Conservation (phyloP, 139 green algal genomes). For the Haematococcus sp. region DNA sequence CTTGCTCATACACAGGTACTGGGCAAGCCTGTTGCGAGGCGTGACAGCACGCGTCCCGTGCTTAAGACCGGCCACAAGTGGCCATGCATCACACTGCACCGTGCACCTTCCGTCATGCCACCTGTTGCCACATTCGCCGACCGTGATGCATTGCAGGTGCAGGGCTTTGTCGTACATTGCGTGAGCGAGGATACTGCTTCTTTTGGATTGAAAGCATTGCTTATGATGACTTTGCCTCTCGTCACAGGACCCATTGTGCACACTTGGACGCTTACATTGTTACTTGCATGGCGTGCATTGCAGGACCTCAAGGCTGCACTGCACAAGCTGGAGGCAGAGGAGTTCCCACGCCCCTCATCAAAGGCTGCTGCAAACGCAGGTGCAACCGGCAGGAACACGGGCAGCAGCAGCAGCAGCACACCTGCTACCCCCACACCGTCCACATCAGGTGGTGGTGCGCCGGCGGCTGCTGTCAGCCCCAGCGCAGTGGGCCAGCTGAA, state of each 20-base stretch:
- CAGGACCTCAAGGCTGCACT: not conserved
- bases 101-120: constrained; percentile 35
- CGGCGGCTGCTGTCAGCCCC: not conserved
- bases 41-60: constrained; percentile 21
- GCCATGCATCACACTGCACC: constrained; percentile 59
- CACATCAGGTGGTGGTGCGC: not conserved
- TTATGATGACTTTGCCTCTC: too few species aligned
- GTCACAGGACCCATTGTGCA: too few species aligned
- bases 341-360: constrained; percentile 5
- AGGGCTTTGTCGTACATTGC: too few species aligned
- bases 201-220: too few species aligned
- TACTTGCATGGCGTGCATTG: not conserved
- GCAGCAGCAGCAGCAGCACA: constrained; percentile 18
- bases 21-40: constrained; percentile 3
- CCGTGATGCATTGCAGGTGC: constrained; percentile 11
- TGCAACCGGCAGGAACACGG: constrained; percentile 27
- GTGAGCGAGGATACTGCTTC: too few species aligned
- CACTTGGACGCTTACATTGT: too few species aligned
- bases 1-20: constrained; percentile 1
- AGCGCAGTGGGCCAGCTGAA: constrained; percentile 22
- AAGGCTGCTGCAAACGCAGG: not conserved
- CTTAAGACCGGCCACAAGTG: constrained; percentile 53
- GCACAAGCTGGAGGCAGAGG: constrained; percentile 6
- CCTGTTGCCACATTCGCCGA: not conserved
- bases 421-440: not conserved